Evolutionary conservation across 495 filamentous ascomycete genomes (phyloP).

Genomic region (Podospora conica): DNA sequence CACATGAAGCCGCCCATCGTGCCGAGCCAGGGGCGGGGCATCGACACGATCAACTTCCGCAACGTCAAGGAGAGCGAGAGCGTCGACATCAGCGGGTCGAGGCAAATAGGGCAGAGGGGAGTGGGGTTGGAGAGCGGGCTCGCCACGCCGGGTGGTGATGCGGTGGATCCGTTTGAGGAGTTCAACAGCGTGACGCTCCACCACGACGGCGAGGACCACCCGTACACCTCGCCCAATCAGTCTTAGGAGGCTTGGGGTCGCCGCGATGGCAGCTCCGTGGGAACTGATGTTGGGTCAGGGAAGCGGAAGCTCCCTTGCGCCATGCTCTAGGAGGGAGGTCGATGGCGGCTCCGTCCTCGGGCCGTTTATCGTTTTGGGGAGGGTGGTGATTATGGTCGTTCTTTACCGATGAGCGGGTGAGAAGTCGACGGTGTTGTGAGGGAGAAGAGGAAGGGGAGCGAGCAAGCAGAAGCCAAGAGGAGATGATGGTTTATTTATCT

Average conservation of each 20-base stretch:
- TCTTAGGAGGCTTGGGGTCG: slow-evolving; percentile 16
- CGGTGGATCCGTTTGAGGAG: slow-evolving; percentile 91
- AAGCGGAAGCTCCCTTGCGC: neutral
- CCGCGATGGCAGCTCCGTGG: neutral
- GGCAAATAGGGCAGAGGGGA: slow-evolving; percentile 52
- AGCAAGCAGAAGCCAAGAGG: neutral
- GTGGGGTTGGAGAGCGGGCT: slow-evolving; percentile 81
- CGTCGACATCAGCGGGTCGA: slow-evolving; percentile 76
- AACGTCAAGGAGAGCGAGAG: slow-evolving; percentile 96
- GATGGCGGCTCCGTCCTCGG: neutral
- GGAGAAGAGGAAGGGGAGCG: neutral
- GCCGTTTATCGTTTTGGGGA: neutral
- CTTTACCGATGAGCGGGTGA: neutral
- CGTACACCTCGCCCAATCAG: slow-evolving; percentile 16
- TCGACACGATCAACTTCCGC: slow-evolving; percentile 93
- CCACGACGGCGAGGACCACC: slow-evolving; percentile 78
- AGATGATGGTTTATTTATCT: neutral
- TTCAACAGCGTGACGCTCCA: slow-evolving; percentile 98
- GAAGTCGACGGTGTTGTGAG: neutral
- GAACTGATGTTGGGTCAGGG: neutral
- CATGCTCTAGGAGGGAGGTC: slow-evolving; percentile 7
- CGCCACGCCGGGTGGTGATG: slow-evolving; percentile 75
- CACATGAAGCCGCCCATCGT: slow-evolving; percentile 99
- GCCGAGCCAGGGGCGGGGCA: slow-evolving; percentile 82
- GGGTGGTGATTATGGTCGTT: neutral